These are phyloP conservation scores for Chaetomiaceae sp. DNA, from an alignment of 2,329 filamentous ascomycete species.

Conservation along the genomic window DNA sequence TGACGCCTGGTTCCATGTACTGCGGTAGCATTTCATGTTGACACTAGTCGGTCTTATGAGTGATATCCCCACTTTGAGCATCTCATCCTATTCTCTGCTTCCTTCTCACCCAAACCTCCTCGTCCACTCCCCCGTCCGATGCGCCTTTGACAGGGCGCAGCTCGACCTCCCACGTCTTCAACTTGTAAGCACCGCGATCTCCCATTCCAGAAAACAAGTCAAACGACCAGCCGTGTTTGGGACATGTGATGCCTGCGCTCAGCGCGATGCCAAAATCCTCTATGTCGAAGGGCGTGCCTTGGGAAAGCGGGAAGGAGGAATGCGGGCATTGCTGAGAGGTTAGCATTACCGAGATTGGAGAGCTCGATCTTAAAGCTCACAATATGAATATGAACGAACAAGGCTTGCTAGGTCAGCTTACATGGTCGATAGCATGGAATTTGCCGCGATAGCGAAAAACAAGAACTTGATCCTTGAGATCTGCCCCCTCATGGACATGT, in stretches of 20 bases:
- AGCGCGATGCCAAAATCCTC: constrained; percentile 63
- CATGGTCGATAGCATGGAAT: constrained; percentile 64
- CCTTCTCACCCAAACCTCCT: constrained; percentile 40
- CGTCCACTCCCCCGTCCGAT: constrained; percentile 7
- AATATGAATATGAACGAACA: too few species aligned
- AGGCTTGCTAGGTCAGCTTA: too few species aligned
- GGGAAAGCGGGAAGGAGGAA: constrained; percentile 58
- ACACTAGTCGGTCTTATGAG: too few species aligned
- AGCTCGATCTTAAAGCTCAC: too few species aligned
- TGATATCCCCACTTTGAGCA: too few species aligned
- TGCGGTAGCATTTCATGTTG: too few species aligned
- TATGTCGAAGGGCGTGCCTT: constrained; percentile 60
- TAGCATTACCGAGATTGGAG: too few species aligned
- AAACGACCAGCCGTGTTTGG: constrained; percentile 67
- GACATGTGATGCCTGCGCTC: constrained; percentile 58
- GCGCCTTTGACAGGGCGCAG: constrained; percentile 31
- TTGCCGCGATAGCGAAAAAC: constrained; percentile 58
- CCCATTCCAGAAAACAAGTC: constrained; percentile 57
- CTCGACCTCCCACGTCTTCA: constrained; percentile 60
- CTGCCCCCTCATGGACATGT: constrained; percentile 29
- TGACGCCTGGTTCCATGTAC: too few species aligned
- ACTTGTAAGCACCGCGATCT: constrained; percentile 56
- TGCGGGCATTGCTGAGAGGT: constrained; percentile 64
- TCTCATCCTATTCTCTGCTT: constrained; percentile 34
- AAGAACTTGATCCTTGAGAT: constrained; percentile 54